phyloP scores from a whole-genome alignment of 305 asterid genomes.

The Striga hermonthica region DNA sequence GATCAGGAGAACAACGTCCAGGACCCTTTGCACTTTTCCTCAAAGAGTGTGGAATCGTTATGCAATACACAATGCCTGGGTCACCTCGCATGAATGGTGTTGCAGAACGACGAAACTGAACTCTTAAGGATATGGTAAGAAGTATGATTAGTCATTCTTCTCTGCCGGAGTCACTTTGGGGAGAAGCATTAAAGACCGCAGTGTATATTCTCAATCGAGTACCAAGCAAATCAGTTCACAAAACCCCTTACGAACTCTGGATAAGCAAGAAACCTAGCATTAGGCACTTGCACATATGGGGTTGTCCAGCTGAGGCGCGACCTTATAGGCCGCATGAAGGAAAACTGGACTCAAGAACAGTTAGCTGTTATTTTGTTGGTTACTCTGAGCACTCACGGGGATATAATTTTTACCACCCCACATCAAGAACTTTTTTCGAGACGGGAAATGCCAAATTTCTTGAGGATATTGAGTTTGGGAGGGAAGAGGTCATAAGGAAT shows the following conservation, averaged over 20 bases:
- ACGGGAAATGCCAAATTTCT: background rate
- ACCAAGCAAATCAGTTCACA: too few species aligned
- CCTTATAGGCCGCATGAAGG: background rate
- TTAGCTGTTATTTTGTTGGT: constrained; percentile 1
- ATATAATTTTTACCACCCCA: constrained; percentile 5
- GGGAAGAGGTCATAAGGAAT: background rate
- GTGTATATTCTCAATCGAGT: too few species aligned
- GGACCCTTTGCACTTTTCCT: background rate
- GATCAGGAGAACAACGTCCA: background rate
- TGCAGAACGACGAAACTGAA: background rate
- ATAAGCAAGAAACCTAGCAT: background rate
- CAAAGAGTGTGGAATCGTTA: background rate
- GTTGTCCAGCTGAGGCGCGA: background rate
- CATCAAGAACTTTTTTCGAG: background rate
- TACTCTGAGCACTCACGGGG: background rate
- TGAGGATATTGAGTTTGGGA: background rate
- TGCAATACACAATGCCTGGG: background rate
- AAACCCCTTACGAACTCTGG: too few species aligned
- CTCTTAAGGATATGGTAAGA: background rate
- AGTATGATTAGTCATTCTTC: background rate
- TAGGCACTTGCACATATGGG: background rate
- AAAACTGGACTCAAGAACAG: background rate
- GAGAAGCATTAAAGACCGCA: background rate
- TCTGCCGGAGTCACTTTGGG: background rate
- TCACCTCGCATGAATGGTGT: background rate